These are phyloP conservation scores for Wickerhamiella vanderwaltii DNA, from an alignment of 805 yeast species.

Conservation along the genomic window DNA sequence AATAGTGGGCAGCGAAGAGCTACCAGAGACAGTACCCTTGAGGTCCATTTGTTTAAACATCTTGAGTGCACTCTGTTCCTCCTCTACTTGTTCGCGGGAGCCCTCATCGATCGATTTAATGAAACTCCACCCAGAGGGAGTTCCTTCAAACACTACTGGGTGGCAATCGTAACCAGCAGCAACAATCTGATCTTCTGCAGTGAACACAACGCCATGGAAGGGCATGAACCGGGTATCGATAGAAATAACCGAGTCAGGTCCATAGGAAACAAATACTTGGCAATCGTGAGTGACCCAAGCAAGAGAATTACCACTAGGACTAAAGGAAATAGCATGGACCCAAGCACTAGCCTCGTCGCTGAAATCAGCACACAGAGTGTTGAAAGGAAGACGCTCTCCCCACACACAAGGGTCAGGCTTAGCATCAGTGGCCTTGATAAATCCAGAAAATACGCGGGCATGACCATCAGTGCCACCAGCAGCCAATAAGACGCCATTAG, in stretches of 20 bases:
- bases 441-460: slow-evolving; percentile 79
- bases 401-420: slow-evolving; percentile 74
- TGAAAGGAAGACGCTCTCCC: slow-evolving; percentile 95
- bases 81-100: slow-evolving; percentile 31
- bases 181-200: slow-evolving; percentile 51
- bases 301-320: slow-evolving; percentile 63
- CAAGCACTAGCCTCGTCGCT: slow-evolving; percentile 65
- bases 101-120: slow-evolving; percentile 53
- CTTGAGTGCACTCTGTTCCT: slow-evolving; percentile 46
- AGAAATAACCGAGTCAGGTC: slow-evolving; percentile 49
- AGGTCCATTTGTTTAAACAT: slow-evolving; percentile 93
- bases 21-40: slow-evolving; percentile 59
- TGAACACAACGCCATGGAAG: slow-evolving; percentile 62
- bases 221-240: slow-evolving; percentile 65
- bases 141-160: slow-evolving; percentile 73
- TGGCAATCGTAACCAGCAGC: slow-evolving; percentile 91
- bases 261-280: slow-evolving; percentile 66
- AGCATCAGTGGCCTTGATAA: slow-evolving; percentile 73
- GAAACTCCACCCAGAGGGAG: slow-evolving; percentile 47
- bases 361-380: slow-evolving; percentile 75
- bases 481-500: slow-evolving; percentile 76
- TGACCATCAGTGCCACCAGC: slow-evolving; percentile 92
- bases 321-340: slow-evolving; percentile 83
- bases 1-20: slow-evolving; percentile 48
- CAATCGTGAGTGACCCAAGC: slow-evolving; percentile 85